Evolutionary conservation across 2,329 filamentous ascomycete species (phyloP).

Genomic region (Colletotrichum sp.): DNA sequence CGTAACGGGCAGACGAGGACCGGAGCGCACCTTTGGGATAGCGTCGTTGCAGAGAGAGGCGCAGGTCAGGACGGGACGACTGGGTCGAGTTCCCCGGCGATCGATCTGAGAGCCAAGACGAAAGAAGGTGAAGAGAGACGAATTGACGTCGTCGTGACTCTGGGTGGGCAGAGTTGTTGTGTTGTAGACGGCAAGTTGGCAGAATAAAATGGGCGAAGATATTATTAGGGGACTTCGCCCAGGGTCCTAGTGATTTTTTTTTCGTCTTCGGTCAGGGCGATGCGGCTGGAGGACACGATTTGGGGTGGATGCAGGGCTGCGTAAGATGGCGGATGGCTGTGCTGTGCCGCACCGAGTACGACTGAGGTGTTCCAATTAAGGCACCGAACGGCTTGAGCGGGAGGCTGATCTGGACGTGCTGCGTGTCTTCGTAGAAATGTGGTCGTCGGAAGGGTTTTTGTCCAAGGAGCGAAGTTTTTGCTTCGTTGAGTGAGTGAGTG

Average conservation of each 20-base stretch:
- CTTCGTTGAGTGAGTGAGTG: neutral
- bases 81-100: neutral
- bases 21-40: neutral
- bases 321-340: neutral
- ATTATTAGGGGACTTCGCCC: neutral
- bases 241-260: neutral
- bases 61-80: neutral
- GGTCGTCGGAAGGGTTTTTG: neutral
- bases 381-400: neutral
- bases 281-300: slow-evolving; percentile 6
- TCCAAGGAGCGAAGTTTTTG: neutral
- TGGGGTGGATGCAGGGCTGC: neutral
- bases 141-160: neutral
- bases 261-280: neutral
- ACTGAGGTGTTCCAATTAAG: neutral
- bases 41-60: neutral
- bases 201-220: neutral
- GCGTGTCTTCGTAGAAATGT: neutral
- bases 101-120: neutral
- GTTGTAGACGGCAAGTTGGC: neutral
- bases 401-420: neutral
- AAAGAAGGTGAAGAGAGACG: no score
- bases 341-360: neutral
- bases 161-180: neutral
- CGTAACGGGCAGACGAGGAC: slow-evolving; percentile 11